Evolutionary conservation across 2,329 filamentous ascomycete species (phyloP), one percentile per base, ranked within the genome.

Genomic region (Exophiala sideris): DNA sequence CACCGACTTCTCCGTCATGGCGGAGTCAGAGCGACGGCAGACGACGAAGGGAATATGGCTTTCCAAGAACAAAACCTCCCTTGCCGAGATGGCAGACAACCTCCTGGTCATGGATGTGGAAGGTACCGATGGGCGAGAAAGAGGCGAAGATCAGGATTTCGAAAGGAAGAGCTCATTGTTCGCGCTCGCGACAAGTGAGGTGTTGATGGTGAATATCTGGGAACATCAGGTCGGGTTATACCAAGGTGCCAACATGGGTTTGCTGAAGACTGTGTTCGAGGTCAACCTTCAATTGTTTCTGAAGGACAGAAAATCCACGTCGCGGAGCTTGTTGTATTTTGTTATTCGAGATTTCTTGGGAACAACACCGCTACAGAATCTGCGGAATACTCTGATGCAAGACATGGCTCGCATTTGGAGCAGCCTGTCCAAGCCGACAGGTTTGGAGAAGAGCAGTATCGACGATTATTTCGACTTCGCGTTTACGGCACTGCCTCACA

Each of bases 1-100:
- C 60, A 99, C 94, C 63, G 82, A 91, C 53, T 99, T 99, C 76
- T 92, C 90, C 64, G 92, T 99, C 69, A 99, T 99, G 94, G 89
- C 90, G 65, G 94, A 99, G 79, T 81, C 85, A 59, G 91, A 96
- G 72, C 84, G 94, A 61, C 86, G 91, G 58, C 94, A 99, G 79
- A 99, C 94, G 0, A 99, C 94, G 41, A 99, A 97, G 78, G 94
- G 94, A 68, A 99, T 99, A 70, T 99, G 94, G 94, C 87, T 99
- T 87, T 95, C 91, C 61, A 95, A 96, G 78, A 97, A 97, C 75
- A 96, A 95, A 77, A 58, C 57, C 6, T 34, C 56, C 5, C n/a
- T 56, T 12, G 38, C 47, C 2, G 70, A 68, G 7, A 96, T 97
- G 91, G 91, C 92, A 50, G 90, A 96, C 66, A 99, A 99, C 72